phyloP scores from a whole-genome alignment of 225 moss, liverwort and hornwort genomes.

The Bryoerythrophyllum caledonicum region DNA sequence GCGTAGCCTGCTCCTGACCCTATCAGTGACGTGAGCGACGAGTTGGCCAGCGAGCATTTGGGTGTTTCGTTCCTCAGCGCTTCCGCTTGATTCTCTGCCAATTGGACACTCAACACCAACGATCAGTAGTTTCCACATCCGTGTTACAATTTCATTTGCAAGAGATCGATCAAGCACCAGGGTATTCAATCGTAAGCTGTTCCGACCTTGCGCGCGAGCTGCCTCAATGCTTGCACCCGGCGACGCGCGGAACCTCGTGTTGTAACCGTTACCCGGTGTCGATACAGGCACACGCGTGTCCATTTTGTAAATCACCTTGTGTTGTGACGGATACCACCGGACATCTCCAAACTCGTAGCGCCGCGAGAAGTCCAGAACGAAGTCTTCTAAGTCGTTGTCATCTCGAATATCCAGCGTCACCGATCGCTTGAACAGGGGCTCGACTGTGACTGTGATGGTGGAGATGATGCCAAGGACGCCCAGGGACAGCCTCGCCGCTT shows the following conservation, averaged over 20 bases:
- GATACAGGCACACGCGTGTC: slow-evolving; percentile 38
- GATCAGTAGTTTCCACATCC: no score
- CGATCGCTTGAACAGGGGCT: slow-evolving; percentile 51
- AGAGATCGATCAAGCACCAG: no score
- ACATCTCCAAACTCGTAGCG: slow-evolving; percentile 54
- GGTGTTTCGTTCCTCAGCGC: not conserved
- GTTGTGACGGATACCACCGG: slow-evolving; percentile 44
- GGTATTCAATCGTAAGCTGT: no score
- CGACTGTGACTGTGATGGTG: slow-evolving; percentile 37
- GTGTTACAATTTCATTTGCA: no score
- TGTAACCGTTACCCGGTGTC: slow-evolving; percentile 36
- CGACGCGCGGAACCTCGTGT: slow-evolving; percentile 24
- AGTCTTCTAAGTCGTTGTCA: slow-evolving; percentile 39
- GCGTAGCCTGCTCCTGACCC: slow-evolving; percentile 28
- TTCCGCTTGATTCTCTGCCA: slow-evolving; percentile 37
- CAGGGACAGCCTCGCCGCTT: slow-evolving; percentile 44
- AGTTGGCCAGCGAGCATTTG: slow-evolving; percentile 25
- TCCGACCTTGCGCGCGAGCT: slow-evolving; percentile 27
- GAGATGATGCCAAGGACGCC: slow-evolving; percentile 53
- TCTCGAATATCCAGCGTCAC: slow-evolving; percentile 34
- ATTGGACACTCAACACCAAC: no score
- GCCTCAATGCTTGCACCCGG: slow-evolving; percentile 11
- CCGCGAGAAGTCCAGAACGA: slow-evolving; percentile 17
- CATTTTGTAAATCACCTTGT: slow-evolving; percentile 30
- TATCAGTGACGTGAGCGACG: not conserved